A percentile compares a stretch with the other conserved stretches of the same genome.
Evolutionary conservation across 148 eudicot genomes (phyloP).

Genomic region (Rhododendron simsii): DNA sequence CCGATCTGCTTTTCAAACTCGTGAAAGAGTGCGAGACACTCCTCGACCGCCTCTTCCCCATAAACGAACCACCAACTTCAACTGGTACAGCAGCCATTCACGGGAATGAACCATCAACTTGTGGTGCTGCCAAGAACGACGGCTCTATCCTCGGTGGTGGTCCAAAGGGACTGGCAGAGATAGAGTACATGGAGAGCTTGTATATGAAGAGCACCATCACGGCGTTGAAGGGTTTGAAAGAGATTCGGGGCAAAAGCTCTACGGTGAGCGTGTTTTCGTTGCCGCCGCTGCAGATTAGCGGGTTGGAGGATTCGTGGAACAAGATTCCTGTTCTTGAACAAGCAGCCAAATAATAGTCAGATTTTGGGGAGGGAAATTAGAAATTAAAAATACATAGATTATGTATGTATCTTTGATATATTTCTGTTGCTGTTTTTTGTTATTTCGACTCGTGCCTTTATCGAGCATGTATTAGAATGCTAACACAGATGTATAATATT

Average conservation of each 20-base stretch:
- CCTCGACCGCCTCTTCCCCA: constrained; percentile 60
- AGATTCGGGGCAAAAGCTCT: background rate
- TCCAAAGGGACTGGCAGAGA: background rate
- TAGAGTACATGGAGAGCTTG: constrained; percentile 3
- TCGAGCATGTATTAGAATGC: background rate
- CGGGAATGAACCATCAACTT: constrained; percentile 17
- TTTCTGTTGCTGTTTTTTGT: background rate
- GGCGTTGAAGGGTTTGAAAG: background rate
- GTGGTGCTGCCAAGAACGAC: background rate
- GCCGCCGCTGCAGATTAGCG: background rate
- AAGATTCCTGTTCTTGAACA: background rate
- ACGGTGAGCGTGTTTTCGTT: background rate
- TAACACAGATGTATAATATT: background rate
- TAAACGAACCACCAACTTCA: constrained; percentile 31
- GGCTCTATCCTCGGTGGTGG: background rate
- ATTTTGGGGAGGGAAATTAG: background rate
- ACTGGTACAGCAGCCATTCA: constrained; percentile 8
- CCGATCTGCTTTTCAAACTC: constrained; percentile 70
- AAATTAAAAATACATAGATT: background rate
- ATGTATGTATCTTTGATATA: background rate
- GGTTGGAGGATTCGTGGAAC: background rate
- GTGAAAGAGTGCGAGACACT: constrained; percentile 82
- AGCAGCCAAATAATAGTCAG: background rate
- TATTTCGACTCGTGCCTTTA: background rate
- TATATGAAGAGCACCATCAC: constrained; percentile 4